Evolutionary conservation across 2,329 filamentous ascomycete species (phyloP).

Genomic region (Corynespora cassiicola): DNA sequence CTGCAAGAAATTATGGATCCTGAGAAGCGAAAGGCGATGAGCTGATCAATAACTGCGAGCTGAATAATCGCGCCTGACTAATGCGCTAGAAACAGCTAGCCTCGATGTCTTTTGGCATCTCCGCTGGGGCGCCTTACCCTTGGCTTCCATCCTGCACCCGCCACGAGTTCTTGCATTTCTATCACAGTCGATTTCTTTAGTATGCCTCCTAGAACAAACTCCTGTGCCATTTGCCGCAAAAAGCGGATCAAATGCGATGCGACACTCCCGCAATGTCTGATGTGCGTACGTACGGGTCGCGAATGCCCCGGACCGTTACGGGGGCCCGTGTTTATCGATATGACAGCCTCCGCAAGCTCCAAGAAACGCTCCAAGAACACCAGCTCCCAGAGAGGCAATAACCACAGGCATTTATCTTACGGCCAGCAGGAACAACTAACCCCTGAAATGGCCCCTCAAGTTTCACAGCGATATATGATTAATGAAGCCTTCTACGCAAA

Average conservation of each 20-base stretch:
- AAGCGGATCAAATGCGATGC: constrained; percentile 43
- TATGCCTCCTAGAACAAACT: constrained; percentile 34
- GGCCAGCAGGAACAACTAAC: constrained; percentile 6
- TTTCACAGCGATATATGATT: constrained; percentile 22
- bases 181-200: background rate
- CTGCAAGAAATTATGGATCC: too few species aligned
- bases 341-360: constrained; percentile 26
- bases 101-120: too few species aligned
- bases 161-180: too few species aligned
- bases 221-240: constrained; percentile 35
- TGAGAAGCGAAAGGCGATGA: too few species aligned
- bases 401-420: background rate
- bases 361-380: constrained; percentile 9
- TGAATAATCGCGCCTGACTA: too few species aligned
- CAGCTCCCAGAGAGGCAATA: background rate
- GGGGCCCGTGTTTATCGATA: constrained; percentile 39
- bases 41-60: too few species aligned
- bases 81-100: too few species aligned
- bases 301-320: constrained; percentile 32
- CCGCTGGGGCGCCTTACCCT: too few species aligned
- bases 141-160: too few species aligned
- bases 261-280: constrained; percentile 35
- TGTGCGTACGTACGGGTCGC: constrained; percentile 30
- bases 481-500: constrained; percentile 34
- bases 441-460: constrained; percentile 8